Evolutionary conservation across 495 filamentous ascomycete species (phyloP), one percentile per base, ranked within the genome.

Genomic region (Podospora didyma): DNA sequence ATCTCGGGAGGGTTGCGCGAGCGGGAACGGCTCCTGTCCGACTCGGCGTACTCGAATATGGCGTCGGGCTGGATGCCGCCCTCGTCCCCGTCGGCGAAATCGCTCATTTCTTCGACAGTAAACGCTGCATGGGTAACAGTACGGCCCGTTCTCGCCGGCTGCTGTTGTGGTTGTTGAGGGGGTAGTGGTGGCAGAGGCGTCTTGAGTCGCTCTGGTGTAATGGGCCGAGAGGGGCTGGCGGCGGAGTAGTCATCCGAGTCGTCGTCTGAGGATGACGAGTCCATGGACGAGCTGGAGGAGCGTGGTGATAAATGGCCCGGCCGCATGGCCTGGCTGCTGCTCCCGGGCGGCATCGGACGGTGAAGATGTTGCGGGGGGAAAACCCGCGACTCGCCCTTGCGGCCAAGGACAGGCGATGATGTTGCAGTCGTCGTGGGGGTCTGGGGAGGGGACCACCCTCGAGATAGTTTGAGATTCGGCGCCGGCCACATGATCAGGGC

Each of bases 301-400:
- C 73, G 78, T 41, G 79, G 79, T 10, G 79, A 82, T 47, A 81
- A 70, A 51, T 80, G 74, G 41, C 74, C 74, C 44, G 72, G 72
- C 24, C 72, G 71, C 42, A 66, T 60, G 12, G 71, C 65, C 49
- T 58, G 54, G 64, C 71, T 69, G 44, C 64, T 70, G 46, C 71
- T 54, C 42, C 65, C 56, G 50, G 73, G 65, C 26, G 65, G 62
- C 67, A 72, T 70, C 55, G 65, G 62, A 46, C 56, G 60, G 45
- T 53, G 64, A 59, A 53, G 57, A 52, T 54, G 48, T 52, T 49
- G 63, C 39, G 61, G 64, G 63, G 49, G 65, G 67, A 60, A 66
- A 54, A 48, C 53, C 51, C 60, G 64, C 57, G 49, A 48, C 54
- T 62, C 61, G 61, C 41, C 62, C 53, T 73, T 69, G 56, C 73